Conservation (phyloP, 1,284 basidiomycete species). For the Irpex sp. region DNA sequence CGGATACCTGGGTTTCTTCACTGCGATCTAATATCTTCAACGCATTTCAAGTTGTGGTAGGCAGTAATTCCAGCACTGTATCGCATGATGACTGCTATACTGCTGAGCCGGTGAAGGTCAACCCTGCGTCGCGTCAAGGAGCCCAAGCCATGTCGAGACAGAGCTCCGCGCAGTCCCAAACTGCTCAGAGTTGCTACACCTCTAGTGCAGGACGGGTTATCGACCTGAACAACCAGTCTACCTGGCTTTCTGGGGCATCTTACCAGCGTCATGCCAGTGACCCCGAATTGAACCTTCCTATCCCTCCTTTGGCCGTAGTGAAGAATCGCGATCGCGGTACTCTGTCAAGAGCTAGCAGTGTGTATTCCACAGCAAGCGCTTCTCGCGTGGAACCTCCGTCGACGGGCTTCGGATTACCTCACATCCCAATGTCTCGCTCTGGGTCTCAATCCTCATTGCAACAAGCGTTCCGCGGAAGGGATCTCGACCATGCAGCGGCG, state of each 20-base stretch:
- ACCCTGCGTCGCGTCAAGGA: neutral
- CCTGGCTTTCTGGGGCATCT: neutral
- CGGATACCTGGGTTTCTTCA: slow-evolving; percentile 29
- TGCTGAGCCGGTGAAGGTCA: neutral
- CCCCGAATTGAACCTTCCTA: neutral
- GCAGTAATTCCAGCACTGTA: slow-evolving; percentile 11
- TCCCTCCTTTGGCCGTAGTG: slow-evolving; percentile 5
- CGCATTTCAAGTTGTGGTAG: slow-evolving; percentile 31
- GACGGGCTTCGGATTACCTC: slow-evolving; percentile 15
- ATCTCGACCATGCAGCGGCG: slow-evolving; percentile 9
- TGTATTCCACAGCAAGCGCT: slow-evolving; percentile 25
- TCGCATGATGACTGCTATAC: slow-evolving; percentile 8
- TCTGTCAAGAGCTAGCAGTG: slow-evolving; percentile 13
- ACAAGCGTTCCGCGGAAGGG: slow-evolving; percentile 6
- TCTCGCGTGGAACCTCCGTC: neutral
- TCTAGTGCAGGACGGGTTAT: neutral
- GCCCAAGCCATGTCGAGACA: neutral
- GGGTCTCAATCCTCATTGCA: slow-evolving; percentile 9
- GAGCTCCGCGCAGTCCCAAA: neutral
- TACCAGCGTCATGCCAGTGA: neutral
- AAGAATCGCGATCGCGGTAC: neutral
- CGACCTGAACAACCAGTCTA: neutral
- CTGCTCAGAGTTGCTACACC: neutral
- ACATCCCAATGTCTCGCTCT: slow-evolving; percentile 21
- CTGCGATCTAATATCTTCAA: slow-evolving; percentile 33